Base-by-base conservation (phyloP, 768 basidiomycete species). In the Kwoniella dendrophila region DNA sequence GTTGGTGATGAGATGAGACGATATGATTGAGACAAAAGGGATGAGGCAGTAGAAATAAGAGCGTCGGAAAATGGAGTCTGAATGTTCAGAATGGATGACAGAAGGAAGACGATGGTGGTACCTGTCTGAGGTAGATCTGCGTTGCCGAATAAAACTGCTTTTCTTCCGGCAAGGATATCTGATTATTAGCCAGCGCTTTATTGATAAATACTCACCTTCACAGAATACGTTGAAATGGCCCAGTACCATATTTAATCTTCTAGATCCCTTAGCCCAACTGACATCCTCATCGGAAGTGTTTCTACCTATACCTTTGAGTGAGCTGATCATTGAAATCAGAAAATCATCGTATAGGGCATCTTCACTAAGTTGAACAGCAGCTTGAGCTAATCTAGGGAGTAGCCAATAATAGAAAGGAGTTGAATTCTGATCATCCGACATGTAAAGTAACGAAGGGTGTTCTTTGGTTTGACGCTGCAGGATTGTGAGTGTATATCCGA, bases 341-440 rank as follows among this genome's bases (percentile, higher is more conserved):
- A 71, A 47, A 18, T 71, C 64, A 11, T 69, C 61, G 20, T 51
- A 47, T 2, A 67, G 45, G 2, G 24, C 16, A 12, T 59, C 57
- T n/a, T 52, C 56, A 14, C n/a, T 29, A 32, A 56, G 57, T 11
- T 33, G 41, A 10, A 20, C 47, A 6, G 71, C 64, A 30, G 67
- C 68, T 14, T 56, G 29, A 3, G 69, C 59, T 47, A 75, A 36
- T 20, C 68, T 50, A 1, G 76, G 76, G 4, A 75, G 51, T 4
- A 78, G 44, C 70, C 72, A 75, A 56, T 71, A 69, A 58, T 70
- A 78, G 29, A 75, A 62, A 5, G 72, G 76, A 1, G 64, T 36
- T 8, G 14, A n/a, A 11, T 66, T 29, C 14, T 33, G 48, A 12
- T 36, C 48, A 4, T 11, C 14, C 7, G 27, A 47, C 3, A 41